Evolutionary conservation across 768 basidiomycete species (phyloP).

Genomic region (Boletus sensibilis): DNA sequence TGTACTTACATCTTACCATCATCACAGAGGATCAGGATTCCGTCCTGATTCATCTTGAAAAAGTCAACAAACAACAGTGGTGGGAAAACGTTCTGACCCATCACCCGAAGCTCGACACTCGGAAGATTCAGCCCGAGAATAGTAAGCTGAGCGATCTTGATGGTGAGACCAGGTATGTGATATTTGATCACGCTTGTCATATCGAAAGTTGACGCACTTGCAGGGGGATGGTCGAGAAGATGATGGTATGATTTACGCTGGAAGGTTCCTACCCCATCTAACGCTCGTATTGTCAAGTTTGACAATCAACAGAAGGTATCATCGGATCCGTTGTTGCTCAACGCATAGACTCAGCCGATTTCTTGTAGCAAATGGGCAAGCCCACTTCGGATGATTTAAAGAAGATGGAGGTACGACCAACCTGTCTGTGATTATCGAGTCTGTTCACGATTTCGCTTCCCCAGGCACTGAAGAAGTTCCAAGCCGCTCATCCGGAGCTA

Average conservation of each 20-base stretch:
- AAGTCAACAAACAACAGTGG: slow-evolving; percentile 87
- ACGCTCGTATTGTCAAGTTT: slow-evolving; percentile 33
- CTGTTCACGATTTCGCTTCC: neutral
- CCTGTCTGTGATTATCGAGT: neutral
- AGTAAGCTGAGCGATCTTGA: slow-evolving; percentile 96
- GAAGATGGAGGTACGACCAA: slow-evolving; percentile 72
- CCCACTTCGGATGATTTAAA: slow-evolving; percentile 93
- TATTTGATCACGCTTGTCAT: neutral
- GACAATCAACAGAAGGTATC: slow-evolving; percentile 45
- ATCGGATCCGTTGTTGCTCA: neutral
- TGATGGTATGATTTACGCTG: slow-evolving; percentile 76
- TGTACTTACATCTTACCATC: slow-evolving; percentile 6
- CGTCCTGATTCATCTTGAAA: slow-evolving; percentile 79
- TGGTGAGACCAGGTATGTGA: slow-evolving; percentile 78
- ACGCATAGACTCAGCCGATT: neutral
- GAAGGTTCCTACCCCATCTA: slow-evolving; percentile 1
- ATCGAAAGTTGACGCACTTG: slow-evolving; percentile 10
- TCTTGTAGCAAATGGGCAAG: slow-evolving; percentile 82
- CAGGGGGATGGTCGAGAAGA: slow-evolving; percentile 99
- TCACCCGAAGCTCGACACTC: slow-evolving; percentile 95
- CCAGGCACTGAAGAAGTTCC: slow-evolving; percentile 85
- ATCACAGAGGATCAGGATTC: slow-evolving; percentile 70
- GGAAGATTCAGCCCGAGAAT: slow-evolving; percentile 92
- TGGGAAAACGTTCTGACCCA: slow-evolving; percentile 97
- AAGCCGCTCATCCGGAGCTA: slow-evolving; percentile 86